Base-by-base conservation (phyloP, 805 yeast species). In the Pichia gijzeniarum region DNA sequence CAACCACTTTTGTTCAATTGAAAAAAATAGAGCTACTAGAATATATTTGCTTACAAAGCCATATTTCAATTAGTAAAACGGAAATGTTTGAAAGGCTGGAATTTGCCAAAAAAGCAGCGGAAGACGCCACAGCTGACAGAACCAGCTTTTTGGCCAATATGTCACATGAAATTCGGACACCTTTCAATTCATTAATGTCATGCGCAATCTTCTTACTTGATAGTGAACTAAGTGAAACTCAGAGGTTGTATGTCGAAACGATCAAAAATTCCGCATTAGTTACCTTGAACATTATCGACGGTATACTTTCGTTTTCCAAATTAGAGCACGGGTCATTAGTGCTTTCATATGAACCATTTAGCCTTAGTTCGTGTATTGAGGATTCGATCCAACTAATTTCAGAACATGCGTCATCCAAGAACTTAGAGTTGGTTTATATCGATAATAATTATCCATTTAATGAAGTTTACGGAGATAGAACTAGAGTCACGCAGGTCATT, bases 151-250 rank as follows among this genome's bases (percentile, higher is more conserved):
- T 75, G 47, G 72, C 72, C 7, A 76, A 75, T 49, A 75, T 75
- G 80, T 74, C 79, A 1, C 80, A 75, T 52, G 80, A 75, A 51
- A 74, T 75, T 40, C 60, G 80, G 41, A 75, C 80, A 2, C 80
- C 80, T 1, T 75, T 75, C 59, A 76, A 76, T 53, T 72, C 76
- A 2, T 62, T 73, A 28, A 60, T 73, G 45, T 71, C 76, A 16
- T 73, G 76, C 55, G 67, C 75, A 2, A 68, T 74, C 3, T 70
- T 75, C 49, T 61, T 76, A 45, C 58, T 75, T 43, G 79, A 74
- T 48, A 75, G 80, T 0, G 65, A 63, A 3, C 58, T 75, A 47
- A 65, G 59, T 13, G 62, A 59, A 30, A 59, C 71, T 7, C 80
- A 75, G 50, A 56, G 67, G 19, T 76, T 73, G 47, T 75, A 75